Percentiles rank a stretch among this genome's conserved stretches.
These are phyloP conservation scores for Diplodia sapinea DNA, from an alignment of 2,329 filamentous ascomycete species.

Conservation along the genomic window DNA sequence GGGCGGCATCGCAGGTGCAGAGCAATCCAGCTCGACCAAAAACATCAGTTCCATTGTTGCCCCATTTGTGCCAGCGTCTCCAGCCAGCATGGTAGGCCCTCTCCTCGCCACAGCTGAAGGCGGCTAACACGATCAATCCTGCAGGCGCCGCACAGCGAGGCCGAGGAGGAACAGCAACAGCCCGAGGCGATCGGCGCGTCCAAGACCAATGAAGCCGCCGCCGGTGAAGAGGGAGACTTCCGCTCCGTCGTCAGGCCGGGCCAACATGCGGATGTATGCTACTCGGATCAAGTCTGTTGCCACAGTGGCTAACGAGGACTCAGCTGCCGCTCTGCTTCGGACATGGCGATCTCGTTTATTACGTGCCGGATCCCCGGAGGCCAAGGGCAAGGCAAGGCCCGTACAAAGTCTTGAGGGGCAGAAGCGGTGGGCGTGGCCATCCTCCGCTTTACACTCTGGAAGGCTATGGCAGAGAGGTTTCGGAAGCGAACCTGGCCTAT, in stretches of 20 bases:
- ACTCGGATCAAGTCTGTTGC: neutral
- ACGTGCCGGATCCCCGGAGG: neutral
- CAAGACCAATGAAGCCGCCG: neutral
- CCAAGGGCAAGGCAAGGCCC: neutral
- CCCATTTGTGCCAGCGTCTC: neutral
- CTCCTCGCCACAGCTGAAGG: neutral
- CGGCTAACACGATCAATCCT: constrained; percentile 10
- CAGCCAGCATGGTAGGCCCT: neutral
- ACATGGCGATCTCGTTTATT: neutral
- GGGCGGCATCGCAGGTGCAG: neutral
- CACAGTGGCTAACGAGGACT: neutral
- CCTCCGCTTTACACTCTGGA: neutral
- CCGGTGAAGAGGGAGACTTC: neutral
- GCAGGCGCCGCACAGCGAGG: constrained; percentile 11
- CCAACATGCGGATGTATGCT: neutral
- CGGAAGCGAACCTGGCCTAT: neutral
- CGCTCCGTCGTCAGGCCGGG: neutral
- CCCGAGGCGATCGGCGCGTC: neutral
- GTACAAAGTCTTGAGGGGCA: neutral
- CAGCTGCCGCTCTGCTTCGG: neutral
- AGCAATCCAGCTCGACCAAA: neutral
- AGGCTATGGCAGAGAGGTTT: neutral
- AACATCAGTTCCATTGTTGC: neutral
- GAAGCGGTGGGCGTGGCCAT: neutral
- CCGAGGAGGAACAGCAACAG: neutral